Evolutionary conservation across 2,329 filamentous ascomycete genomes (phyloP), one percentile per base, ranked within the genome.

Genomic region (Emericellopsis atlantica): DNA sequence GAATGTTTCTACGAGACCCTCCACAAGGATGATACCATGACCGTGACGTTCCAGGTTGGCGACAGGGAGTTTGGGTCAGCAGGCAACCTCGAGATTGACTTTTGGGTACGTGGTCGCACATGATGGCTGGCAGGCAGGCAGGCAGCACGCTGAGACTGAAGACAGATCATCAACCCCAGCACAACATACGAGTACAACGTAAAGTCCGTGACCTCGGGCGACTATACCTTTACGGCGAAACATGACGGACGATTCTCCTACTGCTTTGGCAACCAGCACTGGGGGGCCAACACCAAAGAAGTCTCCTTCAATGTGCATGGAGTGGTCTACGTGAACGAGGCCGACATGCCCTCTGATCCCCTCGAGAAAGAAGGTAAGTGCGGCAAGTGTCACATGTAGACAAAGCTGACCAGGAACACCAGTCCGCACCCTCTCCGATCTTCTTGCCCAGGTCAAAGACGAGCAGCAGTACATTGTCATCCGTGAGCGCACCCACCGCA

Each of bases 211-310:
- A 89, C 89, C 47, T 89, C 84, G 53, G 92, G 92, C 58, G 90
- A 96, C 64, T 87, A 93, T 69, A 85, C 85, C 44, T 96, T 98
- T 66, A 83, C 79, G 32, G 89, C 92, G 40, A 70, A 74, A 52
- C 67, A 79, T 57, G 89, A 98, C 61, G 92, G 92, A 49, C 88
- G 84, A 66, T 95, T 84, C 69, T 70, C 76, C 43, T 98, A 98
- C 78, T 98, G 92, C 78, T 98, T 98, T 69, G 93, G 92, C 66
- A 98, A 98, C 66, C 90, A 96, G 71, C 83, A 92, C 62, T 98
- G 90, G 88, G 85, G 86, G 44, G 88, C 89, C 44, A 87, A 87
- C 62, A 93, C 79, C 59, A 98, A 98, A 68, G 92, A 98, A 64
- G 90, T 98, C 41, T 94, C 87, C 43, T 98, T 98, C 78, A 98